Evolutionary conservation across 208 protist genomes (phyloP), one percentile per base, ranked within the genome.

Genomic region (Leptomonas pyrrhocoris): DNA sequence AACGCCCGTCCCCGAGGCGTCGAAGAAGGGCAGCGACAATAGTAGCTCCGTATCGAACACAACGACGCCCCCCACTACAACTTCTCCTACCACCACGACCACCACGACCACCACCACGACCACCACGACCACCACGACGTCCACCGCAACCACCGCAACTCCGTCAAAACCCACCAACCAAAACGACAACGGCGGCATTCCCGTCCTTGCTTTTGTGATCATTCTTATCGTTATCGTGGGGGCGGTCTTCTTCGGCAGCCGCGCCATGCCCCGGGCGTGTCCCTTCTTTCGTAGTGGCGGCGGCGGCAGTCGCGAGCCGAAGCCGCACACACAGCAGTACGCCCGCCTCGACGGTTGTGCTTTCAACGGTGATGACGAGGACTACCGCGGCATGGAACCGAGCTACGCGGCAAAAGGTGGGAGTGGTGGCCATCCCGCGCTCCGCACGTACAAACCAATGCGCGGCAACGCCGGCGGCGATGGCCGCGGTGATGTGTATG

Each of bases 281-380:
- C 70, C 61, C 12, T 55, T 64, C 34, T 63, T 55, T n/a, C 46
- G 34, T 36, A 5, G 45, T 61, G 46, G 27, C 21, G 30, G 30
- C 8, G 48, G 34, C 27, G 38, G 21, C 18, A 15, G 21, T 28
- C 6, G 45, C 38, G 6, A n/a, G 11, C 28, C 51, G 25, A 45
- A 49, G 18, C 27, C 28, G 31, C 6, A 25, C 48, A 21, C 48
- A n/a, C 57, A 36, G 46, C 68, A n/a, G 46, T 75, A 68, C 61
- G 49, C 50, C 15, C 45, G 21, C 13, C 61, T 75, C 0, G 36
- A 30, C 31, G 46, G 55, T 48, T 21, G 46, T 19, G 53, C 36
- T 43, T 55, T 57, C 49, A 23, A 36, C 56, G 45, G 49, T 4
- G 67, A 73, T 31, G 56, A 69, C 5, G 55, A 60, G 0, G 51